Percentiles rank a stretch among this genome's conserved stretches.
Evolutionary conservation across 805 yeast genomes (phyloP).

Genomic region (Ogataea henricii): DNA sequence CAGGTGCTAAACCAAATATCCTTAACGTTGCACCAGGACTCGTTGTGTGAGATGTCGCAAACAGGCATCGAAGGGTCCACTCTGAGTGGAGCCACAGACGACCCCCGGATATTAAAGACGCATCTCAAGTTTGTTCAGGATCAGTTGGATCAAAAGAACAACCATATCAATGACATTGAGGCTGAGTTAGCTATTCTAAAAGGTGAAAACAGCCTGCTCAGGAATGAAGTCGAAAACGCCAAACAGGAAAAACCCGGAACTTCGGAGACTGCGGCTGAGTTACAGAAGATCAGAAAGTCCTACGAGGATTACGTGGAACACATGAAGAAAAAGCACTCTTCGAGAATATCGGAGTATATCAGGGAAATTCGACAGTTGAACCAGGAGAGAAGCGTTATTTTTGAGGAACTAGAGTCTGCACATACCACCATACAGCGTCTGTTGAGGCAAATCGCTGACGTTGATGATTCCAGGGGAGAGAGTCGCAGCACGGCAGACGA

Average conservation of each 20-base stretch:
- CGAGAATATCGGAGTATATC: constrained; percentile 5
- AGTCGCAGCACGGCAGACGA: neutral
- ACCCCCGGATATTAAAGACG: constrained; percentile 1
- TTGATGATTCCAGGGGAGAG: neutral
- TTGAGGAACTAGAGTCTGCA: constrained; percentile 19
- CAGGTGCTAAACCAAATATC: too few species aligned
- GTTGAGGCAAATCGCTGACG: neutral
- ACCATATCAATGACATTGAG: constrained; percentile 12
- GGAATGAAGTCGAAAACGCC: neutral
- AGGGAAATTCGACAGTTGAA: constrained; percentile 7
- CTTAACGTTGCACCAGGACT: too few species aligned
- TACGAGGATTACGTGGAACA: constrained; percentile 6
- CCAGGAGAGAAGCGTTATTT: constrained; percentile 16
- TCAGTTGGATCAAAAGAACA: constrained; percentile 9
- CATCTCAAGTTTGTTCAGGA: constrained; percentile 1
- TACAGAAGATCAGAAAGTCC: constrained; percentile 4
- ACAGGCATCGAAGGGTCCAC: neutral
- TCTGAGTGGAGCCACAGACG: neutral
- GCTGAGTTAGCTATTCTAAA: constrained; percentile 6
- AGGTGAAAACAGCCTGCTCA: constrained; percentile 1
- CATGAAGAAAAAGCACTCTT: constrained; percentile 6
- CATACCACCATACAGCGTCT: constrained; percentile 8
- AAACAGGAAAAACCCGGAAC: neutral
- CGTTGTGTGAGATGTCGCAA: too few species aligned
- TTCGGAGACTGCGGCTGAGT: neutral